These are phyloP conservation scores for Aegilops longissima DNA, from an alignment of 176 grass and related monocot species.

Conservation along the genomic window DNA sequence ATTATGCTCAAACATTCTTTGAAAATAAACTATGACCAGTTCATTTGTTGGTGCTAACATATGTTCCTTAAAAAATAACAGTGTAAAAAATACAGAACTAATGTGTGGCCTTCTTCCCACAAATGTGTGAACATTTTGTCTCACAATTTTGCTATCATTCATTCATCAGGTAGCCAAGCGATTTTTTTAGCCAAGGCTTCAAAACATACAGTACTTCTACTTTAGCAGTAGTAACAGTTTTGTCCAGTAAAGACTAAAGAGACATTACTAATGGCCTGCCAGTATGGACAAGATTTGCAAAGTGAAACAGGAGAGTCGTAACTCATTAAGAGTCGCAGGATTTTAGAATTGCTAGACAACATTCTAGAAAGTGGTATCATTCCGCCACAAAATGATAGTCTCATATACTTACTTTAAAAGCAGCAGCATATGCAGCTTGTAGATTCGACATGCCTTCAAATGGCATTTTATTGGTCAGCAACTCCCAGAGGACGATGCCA, in stretches of 20 bases:
- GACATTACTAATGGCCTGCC: conserved; percentile 8
- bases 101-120: not conserved
- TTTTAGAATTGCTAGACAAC: not conserved
- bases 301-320: not conserved
- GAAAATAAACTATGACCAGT: not conserved
- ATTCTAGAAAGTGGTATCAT: not conserved
- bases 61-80: not conserved
- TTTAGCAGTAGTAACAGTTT: conserved; percentile 19
- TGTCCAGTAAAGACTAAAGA: conserved; percentile 33
- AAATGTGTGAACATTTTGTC: not conserved
- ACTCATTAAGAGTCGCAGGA: not conserved
- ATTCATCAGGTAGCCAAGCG: conserved; percentile 6
- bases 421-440: conserved; percentile 98
- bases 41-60: not conserved
- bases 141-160: not conserved
- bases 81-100: not conserved
- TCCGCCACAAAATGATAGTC: conserved; percentile 8
- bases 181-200: not conserved
- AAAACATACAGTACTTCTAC: not conserved
- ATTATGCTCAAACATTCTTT: not conserved
- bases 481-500: conserved; percentile 96
- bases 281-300: not conserved
- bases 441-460: conserved; percentile 99
- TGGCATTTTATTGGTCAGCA: conserved; percentile 96
- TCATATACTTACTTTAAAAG: conserved; percentile 71